Conservation (phyloP, 148 eudicot genomes). For the Cornus suecica region DNA sequence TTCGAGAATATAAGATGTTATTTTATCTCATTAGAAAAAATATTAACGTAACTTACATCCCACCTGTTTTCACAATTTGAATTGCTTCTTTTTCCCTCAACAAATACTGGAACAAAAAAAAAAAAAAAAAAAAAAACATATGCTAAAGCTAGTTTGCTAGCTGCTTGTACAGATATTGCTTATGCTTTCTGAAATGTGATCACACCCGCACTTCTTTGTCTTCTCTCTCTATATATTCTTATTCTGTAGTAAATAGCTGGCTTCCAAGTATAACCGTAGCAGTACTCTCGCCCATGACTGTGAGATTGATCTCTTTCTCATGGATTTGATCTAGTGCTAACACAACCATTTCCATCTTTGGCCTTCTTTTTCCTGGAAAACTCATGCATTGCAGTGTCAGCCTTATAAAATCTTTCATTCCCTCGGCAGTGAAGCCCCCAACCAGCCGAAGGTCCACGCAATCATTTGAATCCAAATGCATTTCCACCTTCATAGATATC, state of each 20-base stretch:
- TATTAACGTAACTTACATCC: neutral
- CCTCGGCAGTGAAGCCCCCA: conserved; percentile 43
- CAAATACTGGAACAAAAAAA: neutral
- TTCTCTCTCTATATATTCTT: neutral
- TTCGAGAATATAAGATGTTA: neutral
- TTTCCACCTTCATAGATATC: conserved; percentile 20
- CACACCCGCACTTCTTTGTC: neutral
- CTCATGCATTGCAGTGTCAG: conserved; percentile 35
- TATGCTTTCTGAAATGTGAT: neutral
- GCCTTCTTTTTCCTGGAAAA: conserved; percentile 35
- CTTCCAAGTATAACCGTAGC: conserved; percentile 37
- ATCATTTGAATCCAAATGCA: conserved; percentile 26
- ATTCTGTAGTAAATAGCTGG: conserved; percentile 30
- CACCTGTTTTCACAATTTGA: neutral
- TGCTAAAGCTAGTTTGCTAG: conserved; percentile 4
- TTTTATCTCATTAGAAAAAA: neutral
- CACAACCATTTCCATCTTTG: conserved; percentile 41
- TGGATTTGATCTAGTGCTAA: conserved; percentile 35
- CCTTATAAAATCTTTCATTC: conserved; percentile 39
- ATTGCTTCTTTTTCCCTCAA: neutral
- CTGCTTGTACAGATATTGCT: conserved; percentile 4
- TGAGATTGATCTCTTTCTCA: conserved; percentile 40
- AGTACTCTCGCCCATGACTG: conserved; percentile 38
- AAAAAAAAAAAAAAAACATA: neutral
- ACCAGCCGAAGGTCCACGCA: conserved; percentile 35